Evolutionary conservation across 2,329 filamentous ascomycete species (phyloP).

Genomic region (Gaeumannomyces tritici): DNA sequence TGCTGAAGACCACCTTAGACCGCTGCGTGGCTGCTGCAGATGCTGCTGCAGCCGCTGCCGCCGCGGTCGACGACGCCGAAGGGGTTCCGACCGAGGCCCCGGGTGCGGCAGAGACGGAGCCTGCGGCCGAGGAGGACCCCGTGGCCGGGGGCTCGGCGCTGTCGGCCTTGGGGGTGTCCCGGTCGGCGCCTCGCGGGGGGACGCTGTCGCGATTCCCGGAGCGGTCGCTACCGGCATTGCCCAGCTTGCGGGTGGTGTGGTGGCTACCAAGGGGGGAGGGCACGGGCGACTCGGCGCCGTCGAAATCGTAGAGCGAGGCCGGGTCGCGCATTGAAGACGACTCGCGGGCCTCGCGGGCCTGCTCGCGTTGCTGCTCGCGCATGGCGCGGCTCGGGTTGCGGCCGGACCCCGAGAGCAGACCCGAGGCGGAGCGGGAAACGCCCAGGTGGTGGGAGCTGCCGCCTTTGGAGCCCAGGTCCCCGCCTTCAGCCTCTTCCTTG

Average conservation of each 20-base stretch:
- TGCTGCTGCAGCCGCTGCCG: conserved; percentile 8
- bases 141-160: conserved; percentile 37
- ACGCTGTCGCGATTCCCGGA: conserved; percentile 23
- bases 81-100: neutral
- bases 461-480: neutral
- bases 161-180: conserved; percentile 46
- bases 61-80: neutral
- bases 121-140: neutral
- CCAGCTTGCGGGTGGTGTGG: conserved; percentile 22
- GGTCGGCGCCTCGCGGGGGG: conserved; percentile 26
- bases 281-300: conserved; percentile 31
- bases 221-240: conserved; percentile 18
- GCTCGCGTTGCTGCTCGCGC: conserved; percentile 22
- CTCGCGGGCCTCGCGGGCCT: conserved; percentile 17
- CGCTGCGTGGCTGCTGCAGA: conserved; percentile 28
- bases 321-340: conserved; percentile 7
- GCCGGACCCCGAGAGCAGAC: conserved; percentile 7
- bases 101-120: neutral
- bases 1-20: conserved; percentile 47
- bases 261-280: conserved; percentile 27
- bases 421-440: conserved; percentile 9
- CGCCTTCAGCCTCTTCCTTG: conserved; percentile 22
- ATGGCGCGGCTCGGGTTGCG: conserved; percentile 13
- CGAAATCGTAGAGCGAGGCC: conserved; percentile 31
- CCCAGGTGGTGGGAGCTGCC: neutral